phyloP scores from a whole-genome alignment of 2,329 filamentous ascomycete genomes.

The Fusarium irregulare region DNA sequence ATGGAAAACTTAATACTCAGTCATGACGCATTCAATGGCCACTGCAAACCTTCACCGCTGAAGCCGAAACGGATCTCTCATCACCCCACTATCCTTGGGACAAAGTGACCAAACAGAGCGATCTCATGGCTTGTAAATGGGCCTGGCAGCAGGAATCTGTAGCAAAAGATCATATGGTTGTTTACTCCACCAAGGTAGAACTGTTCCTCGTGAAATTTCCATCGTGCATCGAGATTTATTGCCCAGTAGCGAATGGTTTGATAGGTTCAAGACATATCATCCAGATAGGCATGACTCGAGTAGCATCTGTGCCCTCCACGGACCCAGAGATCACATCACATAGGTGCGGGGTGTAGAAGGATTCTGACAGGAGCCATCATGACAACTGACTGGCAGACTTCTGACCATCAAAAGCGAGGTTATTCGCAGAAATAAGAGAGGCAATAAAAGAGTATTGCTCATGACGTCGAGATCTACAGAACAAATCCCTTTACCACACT shows the following conservation, averaged over 20 bases:
- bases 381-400: not conserved
- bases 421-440: not conserved
- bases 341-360: not conserved
- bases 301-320: not conserved
- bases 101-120: not conserved
- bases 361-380: not conserved
- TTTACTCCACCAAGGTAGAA: not conserved
- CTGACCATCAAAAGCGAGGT: slow-evolving; percentile 4
- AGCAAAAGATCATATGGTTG: not conserved
- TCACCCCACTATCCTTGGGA: slow-evolving; percentile 7
- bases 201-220: not conserved
- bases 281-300: slow-evolving; percentile 27
- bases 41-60: slow-evolving; percentile 5
- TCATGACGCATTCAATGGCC: not conserved
- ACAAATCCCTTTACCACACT: slow-evolving; percentile 5
- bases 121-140: not conserved
- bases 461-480: slow-evolving; percentile 38
- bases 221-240: not conserved
- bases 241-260: not conserved
- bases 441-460: slow-evolving; percentile 1
- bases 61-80: not conserved
- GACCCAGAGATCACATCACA: not conserved
- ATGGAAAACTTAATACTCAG: not conserved
- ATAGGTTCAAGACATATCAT: slow-evolving; percentile 3
- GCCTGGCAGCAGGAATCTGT: not conserved